Conservation (phyloP, 1,139 yeast genomes). For the Petasospora rhodanensis region DNA sequence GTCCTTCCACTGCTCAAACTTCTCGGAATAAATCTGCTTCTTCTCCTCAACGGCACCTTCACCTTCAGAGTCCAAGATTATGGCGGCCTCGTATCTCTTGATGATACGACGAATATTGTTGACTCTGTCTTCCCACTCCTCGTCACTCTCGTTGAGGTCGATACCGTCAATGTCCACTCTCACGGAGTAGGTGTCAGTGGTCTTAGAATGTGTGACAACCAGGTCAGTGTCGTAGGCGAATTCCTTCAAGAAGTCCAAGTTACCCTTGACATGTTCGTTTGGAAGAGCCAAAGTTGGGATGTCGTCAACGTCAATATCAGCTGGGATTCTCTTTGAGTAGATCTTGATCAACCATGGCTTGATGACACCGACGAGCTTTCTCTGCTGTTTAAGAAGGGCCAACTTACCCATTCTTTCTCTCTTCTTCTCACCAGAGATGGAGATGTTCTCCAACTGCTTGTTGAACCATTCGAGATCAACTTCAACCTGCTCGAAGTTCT, state of each 20-base stretch:
- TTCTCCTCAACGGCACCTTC: slow-evolving; percentile 61
- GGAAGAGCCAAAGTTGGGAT: slow-evolving; percentile 49
- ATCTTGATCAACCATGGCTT: slow-evolving; percentile 66
- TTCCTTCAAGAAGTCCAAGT: slow-evolving; percentile 55
- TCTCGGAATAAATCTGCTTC: slow-evolving; percentile 61
- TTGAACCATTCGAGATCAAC: slow-evolving; percentile 93
- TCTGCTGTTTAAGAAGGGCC: slow-evolving; percentile 67
- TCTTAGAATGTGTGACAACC: slow-evolving; percentile 56
- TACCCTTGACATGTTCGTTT: slow-evolving; percentile 39
- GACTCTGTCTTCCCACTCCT: slow-evolving; percentile 51
- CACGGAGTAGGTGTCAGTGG: slow-evolving; percentile 48
- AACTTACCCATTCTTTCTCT: slow-evolving; percentile 64
- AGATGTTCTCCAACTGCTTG: slow-evolving; percentile 73
- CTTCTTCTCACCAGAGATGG: slow-evolving; percentile 65
- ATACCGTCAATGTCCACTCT: slow-evolving; percentile 74
- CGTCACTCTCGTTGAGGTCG: slow-evolving; percentile 57
- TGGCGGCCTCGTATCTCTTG: slow-evolving; percentile 70
- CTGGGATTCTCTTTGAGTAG: slow-evolving; percentile 30
- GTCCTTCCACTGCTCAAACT: slow-evolving; percentile 80
- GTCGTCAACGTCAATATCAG: slow-evolving; percentile 36
- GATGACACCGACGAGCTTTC: slow-evolving; percentile 48
- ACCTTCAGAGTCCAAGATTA: slow-evolving; percentile 54
- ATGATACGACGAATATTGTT: slow-evolving; percentile 36
- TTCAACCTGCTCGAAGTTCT: slow-evolving; percentile 70
- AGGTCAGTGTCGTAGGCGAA: slow-evolving; percentile 67